Percentiles rank a stretch among this genome's conserved stretches.
These are phyloP conservation scores for Fraxinus greggii DNA, from an alignment of 305 asterid genomes.

Conservation along the genomic window DNA sequence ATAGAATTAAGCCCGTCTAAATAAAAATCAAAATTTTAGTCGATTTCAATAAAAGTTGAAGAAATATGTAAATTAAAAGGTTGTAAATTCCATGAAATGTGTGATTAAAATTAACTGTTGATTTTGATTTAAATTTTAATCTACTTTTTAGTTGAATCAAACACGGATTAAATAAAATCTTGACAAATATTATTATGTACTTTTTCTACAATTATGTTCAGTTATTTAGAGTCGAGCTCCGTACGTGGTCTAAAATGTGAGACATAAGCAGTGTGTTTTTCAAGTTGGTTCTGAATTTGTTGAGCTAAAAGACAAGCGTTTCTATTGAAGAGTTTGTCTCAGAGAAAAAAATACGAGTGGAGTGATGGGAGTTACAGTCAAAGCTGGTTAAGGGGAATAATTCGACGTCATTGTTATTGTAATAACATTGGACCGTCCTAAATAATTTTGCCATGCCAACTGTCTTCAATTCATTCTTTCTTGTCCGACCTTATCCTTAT, in stretches of 20 bases:
- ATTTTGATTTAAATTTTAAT: no score
- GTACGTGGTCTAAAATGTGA: not conserved
- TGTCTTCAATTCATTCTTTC: not conserved
- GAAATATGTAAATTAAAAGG: no score
- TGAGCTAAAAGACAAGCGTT: not conserved
- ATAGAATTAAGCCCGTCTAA: no score
- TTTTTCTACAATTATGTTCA: not conserved
- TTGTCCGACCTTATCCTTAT: not conserved
- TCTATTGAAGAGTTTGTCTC: not conserved
- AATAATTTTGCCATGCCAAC: not conserved
- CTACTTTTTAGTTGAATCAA: no score
- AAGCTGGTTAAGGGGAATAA: conserved; percentile 12
- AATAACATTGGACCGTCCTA: not conserved
- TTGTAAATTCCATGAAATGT: no score
- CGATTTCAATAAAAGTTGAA: no score
- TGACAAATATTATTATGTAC: not conserved
- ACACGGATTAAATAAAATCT: no score
- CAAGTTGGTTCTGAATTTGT: not conserved
- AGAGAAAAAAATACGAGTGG: not conserved
- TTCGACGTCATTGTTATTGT: not conserved
- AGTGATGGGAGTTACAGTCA: not conserved
- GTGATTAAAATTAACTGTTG: no score
- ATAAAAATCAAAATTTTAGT: no score
- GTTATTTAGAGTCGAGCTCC: not conserved
- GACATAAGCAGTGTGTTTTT: not conserved